These are phyloP conservation scores for Vararia minispora DNA, from an alignment of 768 basidiomycete species.

Conservation along the genomic window DNA sequence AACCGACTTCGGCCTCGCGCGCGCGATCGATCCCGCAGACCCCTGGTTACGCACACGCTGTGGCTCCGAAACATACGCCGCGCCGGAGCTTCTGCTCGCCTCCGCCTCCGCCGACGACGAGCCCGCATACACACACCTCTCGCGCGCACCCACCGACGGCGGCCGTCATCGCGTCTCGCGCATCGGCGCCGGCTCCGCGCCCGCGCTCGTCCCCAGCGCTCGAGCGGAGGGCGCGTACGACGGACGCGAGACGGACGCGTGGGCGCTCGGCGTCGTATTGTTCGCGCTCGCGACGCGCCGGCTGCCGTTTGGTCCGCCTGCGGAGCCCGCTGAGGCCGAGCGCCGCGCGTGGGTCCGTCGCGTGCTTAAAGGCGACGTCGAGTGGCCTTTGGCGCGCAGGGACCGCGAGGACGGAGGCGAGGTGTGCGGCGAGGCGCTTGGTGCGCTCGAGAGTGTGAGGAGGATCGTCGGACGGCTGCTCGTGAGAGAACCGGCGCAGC, in stretches of 20 bases:
- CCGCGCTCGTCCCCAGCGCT: slow-evolving; percentile 32
- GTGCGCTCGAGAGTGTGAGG: slow-evolving; percentile 33
- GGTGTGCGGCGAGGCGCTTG: slow-evolving; percentile 26
- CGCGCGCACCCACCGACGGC: neutral
- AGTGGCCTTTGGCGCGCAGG: no score
- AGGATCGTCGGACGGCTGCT: slow-evolving; percentile 50
- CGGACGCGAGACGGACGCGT: slow-evolving; percentile 75
- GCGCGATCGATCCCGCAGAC: slow-evolving; percentile 58
- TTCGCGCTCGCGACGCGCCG: slow-evolving; percentile 62
- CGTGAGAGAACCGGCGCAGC: slow-evolving; percentile 54
- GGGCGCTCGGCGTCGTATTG: slow-evolving; percentile 85
- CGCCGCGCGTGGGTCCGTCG: slow-evolving; percentile 54
- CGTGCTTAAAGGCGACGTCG: slow-evolving; percentile 25
- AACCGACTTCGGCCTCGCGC: slow-evolving; percentile 83
- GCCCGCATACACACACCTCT: neutral
- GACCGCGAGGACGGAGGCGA: slow-evolving; percentile 24
- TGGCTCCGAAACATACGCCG: slow-evolving; percentile 83
- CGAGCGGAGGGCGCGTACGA: slow-evolving; percentile 49
- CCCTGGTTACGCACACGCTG: slow-evolving; percentile 70
- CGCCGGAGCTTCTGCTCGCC: slow-evolving; percentile 57
- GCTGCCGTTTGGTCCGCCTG: slow-evolving; percentile 53
- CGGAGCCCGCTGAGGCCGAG: slow-evolving; percentile 22
- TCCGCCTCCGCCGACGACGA: slow-evolving; percentile 1
- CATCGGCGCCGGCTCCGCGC: slow-evolving; percentile 34
- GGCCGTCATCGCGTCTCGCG: slow-evolving; percentile 21